These are phyloP conservation scores for Phaeotremella skinneri DNA, from an alignment of 768 basidiomycete genomes.

Conservation along the genomic window DNA sequence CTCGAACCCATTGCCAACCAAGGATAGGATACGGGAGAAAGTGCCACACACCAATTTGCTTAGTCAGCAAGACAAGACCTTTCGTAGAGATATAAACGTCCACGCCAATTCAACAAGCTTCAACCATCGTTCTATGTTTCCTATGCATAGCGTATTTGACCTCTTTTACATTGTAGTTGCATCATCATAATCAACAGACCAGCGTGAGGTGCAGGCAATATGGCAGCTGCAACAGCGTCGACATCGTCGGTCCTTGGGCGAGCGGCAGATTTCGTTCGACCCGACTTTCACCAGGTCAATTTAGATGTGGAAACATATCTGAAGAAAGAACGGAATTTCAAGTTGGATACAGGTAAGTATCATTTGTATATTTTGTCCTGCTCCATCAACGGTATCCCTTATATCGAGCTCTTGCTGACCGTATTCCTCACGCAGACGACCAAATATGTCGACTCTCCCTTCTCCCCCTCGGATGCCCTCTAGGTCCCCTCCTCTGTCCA, in stretches of 20 bases:
- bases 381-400: no score
- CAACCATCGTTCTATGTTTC: background rate
- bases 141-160: background rate
- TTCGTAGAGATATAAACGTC: no score
- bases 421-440: conserved; percentile 61
- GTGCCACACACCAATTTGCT: conserved; percentile 14
- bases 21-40: background rate
- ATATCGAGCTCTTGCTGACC: background rate
- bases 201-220: no score
- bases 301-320: conserved; percentile 75
- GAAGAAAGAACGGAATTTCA: conserved; percentile 77
- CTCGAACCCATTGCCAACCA: background rate
- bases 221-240: conserved; percentile 24
- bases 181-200: background rate
- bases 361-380: background rate
- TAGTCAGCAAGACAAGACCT: conserved; percentile 26
- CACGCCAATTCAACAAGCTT: no score
- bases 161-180: background rate
- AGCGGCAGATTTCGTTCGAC: conserved; percentile 61
- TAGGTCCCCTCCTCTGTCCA: conserved; percentile 88
- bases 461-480: conserved; percentile 78
- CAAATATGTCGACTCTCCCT: conserved; percentile 88
- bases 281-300: conserved; percentile 93
- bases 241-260: conserved; percentile 25
- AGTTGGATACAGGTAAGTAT: conserved; percentile 80